phyloP scores from a whole-genome alignment of 1,284 basidiomycete genomes.

The Leccinum ponderosum region DNA sequence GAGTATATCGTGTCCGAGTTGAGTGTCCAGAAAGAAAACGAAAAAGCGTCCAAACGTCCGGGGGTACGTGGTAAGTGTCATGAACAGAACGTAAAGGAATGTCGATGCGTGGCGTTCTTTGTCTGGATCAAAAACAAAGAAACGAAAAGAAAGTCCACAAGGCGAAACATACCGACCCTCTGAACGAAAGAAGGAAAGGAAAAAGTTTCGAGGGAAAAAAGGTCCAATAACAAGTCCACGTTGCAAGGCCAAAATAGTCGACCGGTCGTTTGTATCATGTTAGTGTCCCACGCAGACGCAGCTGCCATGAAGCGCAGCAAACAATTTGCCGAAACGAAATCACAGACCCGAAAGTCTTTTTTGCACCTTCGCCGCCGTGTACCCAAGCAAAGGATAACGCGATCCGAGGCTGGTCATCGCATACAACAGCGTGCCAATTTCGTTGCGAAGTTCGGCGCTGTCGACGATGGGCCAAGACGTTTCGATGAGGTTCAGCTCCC shows the following conservation, averaged over 20 bases:
- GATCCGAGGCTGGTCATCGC: slow-evolving; percentile 62
- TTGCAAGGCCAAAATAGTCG: background rate
- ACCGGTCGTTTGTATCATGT: background rate
- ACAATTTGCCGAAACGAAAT: background rate
- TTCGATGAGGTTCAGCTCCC: slow-evolving; percentile 60
- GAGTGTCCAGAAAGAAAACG: background rate
- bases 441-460: slow-evolving; percentile 56
- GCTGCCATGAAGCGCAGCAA: background rate
- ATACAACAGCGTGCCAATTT: slow-evolving; percentile 59
- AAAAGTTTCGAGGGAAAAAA: background rate
- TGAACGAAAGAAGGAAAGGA: background rate
- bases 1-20: background rate
- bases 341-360: slow-evolving; percentile 44
- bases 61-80: background rate
- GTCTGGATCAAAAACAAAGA: background rate
- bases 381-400: slow-evolving; percentile 62
- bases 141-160: background rate
- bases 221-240: slow-evolving; percentile 16
- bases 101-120: background rate
- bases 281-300: background rate
- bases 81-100: background rate
- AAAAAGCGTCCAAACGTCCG: background rate
- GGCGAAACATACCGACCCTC: background rate
- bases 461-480: slow-evolving; percentile 59
- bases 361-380: slow-evolving; percentile 43